phyloP scores from a whole-genome alignment of 2,329 filamentous ascomycete species.

The Hortaea werneckii region DNA sequence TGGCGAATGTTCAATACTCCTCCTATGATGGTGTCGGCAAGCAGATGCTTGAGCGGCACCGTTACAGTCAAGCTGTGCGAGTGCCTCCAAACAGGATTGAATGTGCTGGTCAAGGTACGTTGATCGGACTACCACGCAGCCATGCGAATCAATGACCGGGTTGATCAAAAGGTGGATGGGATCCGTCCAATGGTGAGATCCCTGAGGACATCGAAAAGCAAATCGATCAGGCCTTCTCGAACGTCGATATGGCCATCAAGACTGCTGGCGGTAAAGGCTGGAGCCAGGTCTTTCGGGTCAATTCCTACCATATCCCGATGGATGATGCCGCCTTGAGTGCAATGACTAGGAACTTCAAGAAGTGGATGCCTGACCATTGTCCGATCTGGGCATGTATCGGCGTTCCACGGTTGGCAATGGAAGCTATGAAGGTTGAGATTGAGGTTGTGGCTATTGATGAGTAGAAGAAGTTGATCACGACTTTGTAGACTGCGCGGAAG shows the following conservation, averaged over 20 bases:
- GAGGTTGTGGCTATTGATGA: constrained; percentile 34
- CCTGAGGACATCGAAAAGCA: constrained; percentile 18
- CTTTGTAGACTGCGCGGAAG: too few relatives aligned
- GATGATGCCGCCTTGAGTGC: constrained; percentile 20
- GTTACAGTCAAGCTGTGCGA: constrained; percentile 28
- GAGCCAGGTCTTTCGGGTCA: constrained; percentile 39
- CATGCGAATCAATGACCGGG: background rate
- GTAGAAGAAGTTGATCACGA: too few relatives aligned
- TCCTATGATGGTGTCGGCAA: constrained; percentile 31
- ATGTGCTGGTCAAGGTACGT: constrained; percentile 28
- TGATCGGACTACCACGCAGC: background rate
- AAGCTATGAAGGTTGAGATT: constrained; percentile 49
- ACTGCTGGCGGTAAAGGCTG: constrained; percentile 48
- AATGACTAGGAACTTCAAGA: constrained; percentile 40
- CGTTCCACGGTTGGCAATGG: constrained; percentile 37
- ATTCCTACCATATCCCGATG: constrained; percentile 17
- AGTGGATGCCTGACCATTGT: constrained; percentile 43
- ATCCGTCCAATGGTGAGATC: constrained; percentile 16
- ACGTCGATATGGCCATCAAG: constrained; percentile 43
- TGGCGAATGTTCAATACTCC: constrained; percentile 32
- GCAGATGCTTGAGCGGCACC: constrained; percentile 22
- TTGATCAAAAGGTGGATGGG: constrained; percentile 24
- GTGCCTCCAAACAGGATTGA: constrained; percentile 25
- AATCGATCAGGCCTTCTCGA: constrained; percentile 42
- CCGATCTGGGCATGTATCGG: constrained; percentile 47